Evolutionary conservation across 2,329 filamentous ascomycete genomes (phyloP), one percentile per base, ranked within the genome.

Genomic region (Ceratocystis papillata): DNA sequence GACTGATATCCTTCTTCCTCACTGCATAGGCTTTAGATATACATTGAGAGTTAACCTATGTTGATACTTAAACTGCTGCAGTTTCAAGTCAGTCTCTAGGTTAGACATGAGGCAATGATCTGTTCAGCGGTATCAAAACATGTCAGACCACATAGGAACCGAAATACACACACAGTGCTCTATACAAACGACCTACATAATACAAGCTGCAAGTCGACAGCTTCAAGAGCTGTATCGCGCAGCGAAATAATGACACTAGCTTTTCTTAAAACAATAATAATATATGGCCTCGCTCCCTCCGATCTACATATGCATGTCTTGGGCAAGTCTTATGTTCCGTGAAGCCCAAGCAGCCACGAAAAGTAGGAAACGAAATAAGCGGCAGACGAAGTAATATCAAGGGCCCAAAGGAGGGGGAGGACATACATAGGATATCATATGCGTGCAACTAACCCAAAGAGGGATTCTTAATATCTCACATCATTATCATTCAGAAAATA

Each of bases 11-110:
- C 28, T 55, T 55, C 15, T 20, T 48, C 48, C n/a, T 45, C 15
- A 5, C 28, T 45, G 33, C 33, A 62, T 66, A 66, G 65, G 65
- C 65, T 66, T 20, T 66, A 66, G 62, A 22, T 30, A 46, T 33
- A 30, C 37, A 41, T 12, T 17, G 53, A 20, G 12, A 46, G 44
- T n/a, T 20, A 37, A 37, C 37, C 55, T 59, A 28, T 37, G 30
- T 37, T 15, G 2, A 53, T 25, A 25, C 48, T 15, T 53, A 5
- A 17, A 28, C 17, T 12, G 48, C 48, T 15, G 20, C 48, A 53
- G 25, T 15, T 12, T 6, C 10, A 25, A 53, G 20, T 15, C 12
- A 22, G 48, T 53, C 3, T 25, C 48, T 17, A 5, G 1, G 10
- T 53, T 53, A 4, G 3, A 53, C 48, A 25, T 37, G 1, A 15